Base-by-base conservation (phyloP, 208 protist species). In the Borovskyia barvae region DNA sequence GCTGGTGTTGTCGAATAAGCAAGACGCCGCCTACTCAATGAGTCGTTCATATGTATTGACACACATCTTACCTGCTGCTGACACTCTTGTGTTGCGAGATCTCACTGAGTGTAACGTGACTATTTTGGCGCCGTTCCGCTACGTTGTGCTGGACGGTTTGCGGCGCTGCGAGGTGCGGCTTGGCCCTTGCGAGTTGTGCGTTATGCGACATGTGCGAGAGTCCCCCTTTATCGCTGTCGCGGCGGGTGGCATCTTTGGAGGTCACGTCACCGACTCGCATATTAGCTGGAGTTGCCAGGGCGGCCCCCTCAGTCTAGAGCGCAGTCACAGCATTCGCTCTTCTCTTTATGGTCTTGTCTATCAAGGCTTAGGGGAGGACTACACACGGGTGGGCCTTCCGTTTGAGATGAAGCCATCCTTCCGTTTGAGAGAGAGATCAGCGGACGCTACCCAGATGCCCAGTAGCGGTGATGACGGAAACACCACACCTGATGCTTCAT, bases 281-380 rank as follows among this genome's bases (percentile, higher is more conserved):
- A 2, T 71, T 4, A 40, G 55, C 35, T 71, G 64, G 55, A 57
- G 48, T 25, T 48, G 49, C 0, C 40, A 51, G 12, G 48, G 49
- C 25, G 57, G 37, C 12, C 17, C 40, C 17, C 20, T 50, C 3
- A 32, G 5, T 22, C 55, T 71, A 15, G 29, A 28, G 29, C 33
- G 45, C 20, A 58, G 54, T 42, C n/a, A 35, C 41, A 35, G 26
- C 49, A 41, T 70, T 32, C 35, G 54, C 17, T 26, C 40, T 14
- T 63, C 64, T 2, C 40, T 64, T 25, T 92, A 91, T 60, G 46
- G 47, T 20, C 39, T 90, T 19, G 30, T 61, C 1, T 94, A 94
- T 45, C 32, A 72, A 20, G 88, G 88, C 1, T 55, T 94, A 7
- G 68, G 64, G 33, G 67, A 74, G 36, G 82, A 92, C 61, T 90